A percentile compares a stretch with the other conserved stretches of the same genome.
Conservation (phyloP, 768 basidiomycete genomes). For the Phlegmacium glaucopus region DNA sequence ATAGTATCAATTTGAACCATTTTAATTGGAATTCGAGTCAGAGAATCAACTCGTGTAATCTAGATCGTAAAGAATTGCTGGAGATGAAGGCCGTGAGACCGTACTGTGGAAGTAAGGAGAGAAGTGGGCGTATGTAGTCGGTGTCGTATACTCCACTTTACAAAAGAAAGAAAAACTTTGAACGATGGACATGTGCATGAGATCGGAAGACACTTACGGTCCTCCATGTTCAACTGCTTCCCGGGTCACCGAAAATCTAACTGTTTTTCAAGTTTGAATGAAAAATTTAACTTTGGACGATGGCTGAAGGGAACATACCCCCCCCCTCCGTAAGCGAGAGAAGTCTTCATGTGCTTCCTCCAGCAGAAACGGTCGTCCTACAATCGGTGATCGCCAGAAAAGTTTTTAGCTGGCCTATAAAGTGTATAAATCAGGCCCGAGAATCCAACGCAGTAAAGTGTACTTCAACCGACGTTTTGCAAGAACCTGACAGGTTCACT, state of each 20-base stretch:
- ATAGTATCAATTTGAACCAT: no score
- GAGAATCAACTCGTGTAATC: no score
- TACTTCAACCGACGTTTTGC: slow-evolving; percentile 68
- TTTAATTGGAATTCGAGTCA: no score
- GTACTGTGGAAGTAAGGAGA: slow-evolving; percentile 68
- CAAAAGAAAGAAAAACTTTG: slow-evolving; percentile 2
- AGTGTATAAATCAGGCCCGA: background rate
- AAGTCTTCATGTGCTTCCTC: slow-evolving; percentile 86
- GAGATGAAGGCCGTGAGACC: slow-evolving; percentile 73
- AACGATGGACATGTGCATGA: background rate
- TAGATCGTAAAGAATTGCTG: no score
- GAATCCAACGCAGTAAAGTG: background rate
- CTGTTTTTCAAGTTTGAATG: slow-evolving; percentile 33
- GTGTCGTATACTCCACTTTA: slow-evolving; percentile 83
- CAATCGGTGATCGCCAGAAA: slow-evolving; percentile 61
- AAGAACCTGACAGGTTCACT: slow-evolving; percentile 79
- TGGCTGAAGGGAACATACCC: slow-evolving; percentile 44
- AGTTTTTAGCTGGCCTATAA: slow-evolving; percentile 62
- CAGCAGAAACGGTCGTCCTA: slow-evolving; percentile 88
- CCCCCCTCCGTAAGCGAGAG: slow-evolving; percentile 76
- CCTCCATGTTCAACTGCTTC: slow-evolving; percentile 95
- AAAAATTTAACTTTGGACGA: no score
- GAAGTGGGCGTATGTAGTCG: slow-evolving; percentile 65
- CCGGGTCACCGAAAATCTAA: slow-evolving; percentile 94
- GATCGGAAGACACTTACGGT: slow-evolving; percentile 53